Percentiles rank a stretch among this genome's conserved stretches.
These are phyloP conservation scores for Nitzschia sp. DNA, from an alignment of 108 stramenopile genomes.

Conservation along the genomic window DNA sequence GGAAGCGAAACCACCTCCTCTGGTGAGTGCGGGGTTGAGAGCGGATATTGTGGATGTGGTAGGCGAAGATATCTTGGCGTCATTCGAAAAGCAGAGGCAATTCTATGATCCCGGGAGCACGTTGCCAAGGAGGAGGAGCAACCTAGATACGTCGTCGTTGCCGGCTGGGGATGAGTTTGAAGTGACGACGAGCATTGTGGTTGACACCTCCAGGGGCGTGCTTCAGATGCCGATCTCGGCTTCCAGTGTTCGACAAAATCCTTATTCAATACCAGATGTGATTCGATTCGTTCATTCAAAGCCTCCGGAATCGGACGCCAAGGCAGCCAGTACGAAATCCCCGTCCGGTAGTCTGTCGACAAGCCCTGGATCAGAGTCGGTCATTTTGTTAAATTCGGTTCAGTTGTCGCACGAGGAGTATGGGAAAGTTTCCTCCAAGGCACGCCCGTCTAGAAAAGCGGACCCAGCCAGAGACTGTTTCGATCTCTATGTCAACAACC, in stretches of 20 bases:
- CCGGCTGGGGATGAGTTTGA: constrained; percentile 33
- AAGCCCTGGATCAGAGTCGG: not conserved
- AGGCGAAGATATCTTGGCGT: constrained; percentile 11
- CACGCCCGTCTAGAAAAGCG: not conserved
- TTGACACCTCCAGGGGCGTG: constrained; percentile 44
- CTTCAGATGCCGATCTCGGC: constrained; percentile 37
- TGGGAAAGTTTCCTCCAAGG: not conserved
- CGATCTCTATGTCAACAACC: constrained; percentile 63
- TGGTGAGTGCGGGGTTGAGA: constrained; percentile 15
- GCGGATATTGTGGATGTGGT: constrained; percentile 26
- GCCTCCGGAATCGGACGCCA: not conserved
- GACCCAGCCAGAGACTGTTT: constrained; percentile 40
- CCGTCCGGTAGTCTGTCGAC: not conserved
- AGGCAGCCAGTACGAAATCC: not conserved
- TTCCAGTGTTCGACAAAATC: constrained; percentile 37
- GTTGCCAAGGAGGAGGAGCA: constrained; percentile 1
- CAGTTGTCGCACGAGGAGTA: not conserved
- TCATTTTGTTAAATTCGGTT: not conserved
- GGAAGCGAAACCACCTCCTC: constrained; percentile 2
- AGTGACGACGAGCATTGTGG: constrained; percentile 40
- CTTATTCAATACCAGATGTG: constrained; percentile 42
- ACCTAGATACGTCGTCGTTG: constrained; percentile 13
- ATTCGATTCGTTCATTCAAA: constrained; percentile 37
- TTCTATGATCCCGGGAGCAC: not conserved
- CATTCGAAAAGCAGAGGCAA: constrained; percentile 4